These are phyloP conservation scores for Lentinula aciculospora DNA, from an alignment of 768 basidiomycete genomes.

Conservation along the genomic window DNA sequence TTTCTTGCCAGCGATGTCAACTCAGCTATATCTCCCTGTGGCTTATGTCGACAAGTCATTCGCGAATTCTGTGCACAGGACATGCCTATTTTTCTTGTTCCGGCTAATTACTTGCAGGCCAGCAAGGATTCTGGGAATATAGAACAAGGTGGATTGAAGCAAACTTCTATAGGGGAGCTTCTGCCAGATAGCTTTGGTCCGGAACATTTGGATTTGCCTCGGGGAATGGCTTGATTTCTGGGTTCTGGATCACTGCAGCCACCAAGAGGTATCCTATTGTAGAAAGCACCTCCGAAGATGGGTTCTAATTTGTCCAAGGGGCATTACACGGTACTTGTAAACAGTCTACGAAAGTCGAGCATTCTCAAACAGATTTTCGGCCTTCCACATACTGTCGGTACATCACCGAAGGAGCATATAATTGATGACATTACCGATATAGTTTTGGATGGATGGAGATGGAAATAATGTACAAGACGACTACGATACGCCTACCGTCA, in stretches of 20 bases:
- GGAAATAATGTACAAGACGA: background rate
- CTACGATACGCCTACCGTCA: background rate
- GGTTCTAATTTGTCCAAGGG: too few species aligned
- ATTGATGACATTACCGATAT: too few species aligned
- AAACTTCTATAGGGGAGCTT: slow-evolving; percentile 66
- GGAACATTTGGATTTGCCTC: slow-evolving; percentile 61
- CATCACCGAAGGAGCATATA: too few species aligned
- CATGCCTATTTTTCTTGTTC: slow-evolving; percentile 70
- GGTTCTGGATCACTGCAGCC: background rate
- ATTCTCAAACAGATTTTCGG: too few species aligned
- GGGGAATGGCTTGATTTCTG: background rate
- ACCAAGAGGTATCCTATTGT: background rate
- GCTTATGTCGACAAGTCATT: slow-evolving; percentile 88
- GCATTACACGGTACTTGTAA: too few species aligned
- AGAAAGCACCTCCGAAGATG: background rate
- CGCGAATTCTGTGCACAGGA: slow-evolving; percentile 77
- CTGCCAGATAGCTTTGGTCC: slow-evolving; percentile 89
- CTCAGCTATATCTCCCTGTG: slow-evolving; percentile 75
- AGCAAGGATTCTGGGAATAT: slow-evolving; percentile 9
- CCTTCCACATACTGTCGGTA: too few species aligned
- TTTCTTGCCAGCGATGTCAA: slow-evolving; percentile 55
- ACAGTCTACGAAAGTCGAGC: too few species aligned
- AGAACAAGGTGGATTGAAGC: slow-evolving; percentile 47
- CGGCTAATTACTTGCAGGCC: slow-evolving; percentile 50
- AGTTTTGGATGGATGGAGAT: background rate